Evolutionary conservation across 768 basidiomycete species (phyloP).

Genomic region (Mycena albidolilacea): DNA sequence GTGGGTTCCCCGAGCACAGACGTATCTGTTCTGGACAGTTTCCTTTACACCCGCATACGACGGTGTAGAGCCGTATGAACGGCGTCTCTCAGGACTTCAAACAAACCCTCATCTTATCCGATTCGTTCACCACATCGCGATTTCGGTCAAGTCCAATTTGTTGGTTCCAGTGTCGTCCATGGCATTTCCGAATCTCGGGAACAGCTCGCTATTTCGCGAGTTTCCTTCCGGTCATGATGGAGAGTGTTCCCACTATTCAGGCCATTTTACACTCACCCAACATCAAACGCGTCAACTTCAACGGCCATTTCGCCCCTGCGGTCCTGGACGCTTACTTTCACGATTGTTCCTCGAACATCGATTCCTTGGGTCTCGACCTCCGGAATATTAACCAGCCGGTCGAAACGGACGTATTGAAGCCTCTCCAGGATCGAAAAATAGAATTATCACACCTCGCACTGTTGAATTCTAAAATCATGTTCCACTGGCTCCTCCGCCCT

Average conservation of each 20-base stretch:
- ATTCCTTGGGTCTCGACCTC: not conserved
- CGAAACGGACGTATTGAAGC: too few species aligned
- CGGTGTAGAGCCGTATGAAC: not conserved
- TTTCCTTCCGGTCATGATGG: not conserved
- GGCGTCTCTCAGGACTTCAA: not conserved
- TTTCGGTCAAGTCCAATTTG: not conserved
- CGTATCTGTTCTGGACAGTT: not conserved
- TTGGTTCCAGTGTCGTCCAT: not conserved
- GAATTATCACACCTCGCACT: not conserved
- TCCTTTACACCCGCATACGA: not conserved
- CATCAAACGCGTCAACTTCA: not conserved
- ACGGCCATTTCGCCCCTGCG: not conserved
- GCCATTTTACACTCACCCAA: not conserved
- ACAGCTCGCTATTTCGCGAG: not conserved
- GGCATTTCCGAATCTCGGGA: not conserved
- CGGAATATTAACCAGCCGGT: not conserved
- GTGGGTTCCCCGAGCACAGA: not conserved
- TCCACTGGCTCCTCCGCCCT: conserved; percentile 7
- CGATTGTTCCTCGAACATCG: not conserved
- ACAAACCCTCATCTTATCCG: not conserved
- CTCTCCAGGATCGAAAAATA: not conserved
- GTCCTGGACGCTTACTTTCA: not conserved
- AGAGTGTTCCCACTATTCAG: not conserved
- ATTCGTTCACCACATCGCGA: conserved; percentile 13
- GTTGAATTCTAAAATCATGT: not conserved